Conservation (phyloP, 306 rosid genomes). For the Arachis hypogaea region DNA sequence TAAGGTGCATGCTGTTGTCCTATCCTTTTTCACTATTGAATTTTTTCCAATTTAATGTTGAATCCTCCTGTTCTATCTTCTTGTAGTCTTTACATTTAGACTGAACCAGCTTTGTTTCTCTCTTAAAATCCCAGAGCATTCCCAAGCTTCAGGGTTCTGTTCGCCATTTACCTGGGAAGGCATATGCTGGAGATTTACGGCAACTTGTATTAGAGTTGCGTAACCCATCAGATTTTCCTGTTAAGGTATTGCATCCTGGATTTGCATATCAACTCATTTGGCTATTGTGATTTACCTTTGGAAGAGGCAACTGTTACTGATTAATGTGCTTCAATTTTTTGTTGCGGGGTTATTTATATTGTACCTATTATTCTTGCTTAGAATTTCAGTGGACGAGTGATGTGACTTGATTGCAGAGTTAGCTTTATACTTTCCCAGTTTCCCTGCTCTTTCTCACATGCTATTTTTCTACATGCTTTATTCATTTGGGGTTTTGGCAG, state of each 20-base stretch:
- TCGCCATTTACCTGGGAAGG: conserved; percentile 66
- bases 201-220: conserved; percentile 79
- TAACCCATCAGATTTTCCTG: conserved; percentile 75
- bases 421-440: conserved; percentile 24
- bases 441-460: conserved; percentile 33
- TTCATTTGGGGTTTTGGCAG: conserved; percentile 53
- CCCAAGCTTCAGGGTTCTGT: conserved; percentile 86
- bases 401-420: conserved; percentile 27
- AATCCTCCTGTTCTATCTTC: neutral
- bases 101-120: conserved; percentile 29
- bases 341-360: conserved; percentile 21
- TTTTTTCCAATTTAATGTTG: conserved; percentile 6
- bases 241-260: conserved; percentile 56
- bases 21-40: conserved; percentile 19
- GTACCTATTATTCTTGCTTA: conserved; percentile 24
- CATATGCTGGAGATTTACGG: conserved; percentile 79
- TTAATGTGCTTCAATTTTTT: conserved; percentile 15
- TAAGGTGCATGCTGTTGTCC: conserved; percentile 59
- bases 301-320: conserved; percentile 11
- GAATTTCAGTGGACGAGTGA: neutral
- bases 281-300: neutral
- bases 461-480: conserved; percentile 37
- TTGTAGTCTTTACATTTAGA: conserved; percentile 19
- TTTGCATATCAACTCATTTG: conserved; percentile 10
- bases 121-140: conserved; percentile 63